Conservation (phyloP, 106 monocot species). For the Dendrobium catenatum region DNA sequence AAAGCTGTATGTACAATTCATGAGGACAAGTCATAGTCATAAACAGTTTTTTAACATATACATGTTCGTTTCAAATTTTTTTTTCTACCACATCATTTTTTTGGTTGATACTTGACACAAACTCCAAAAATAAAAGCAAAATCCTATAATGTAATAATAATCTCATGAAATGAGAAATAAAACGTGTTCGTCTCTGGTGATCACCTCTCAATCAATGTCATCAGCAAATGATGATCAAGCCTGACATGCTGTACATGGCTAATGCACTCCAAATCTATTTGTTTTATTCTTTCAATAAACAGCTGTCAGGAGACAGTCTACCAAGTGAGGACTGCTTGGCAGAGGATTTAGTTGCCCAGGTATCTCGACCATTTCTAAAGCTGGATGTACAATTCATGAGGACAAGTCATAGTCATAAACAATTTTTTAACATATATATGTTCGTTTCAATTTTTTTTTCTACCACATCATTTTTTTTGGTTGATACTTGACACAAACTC, state of each 20-base stretch:
- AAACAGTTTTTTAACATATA: not conserved
- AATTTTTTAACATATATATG: not conserved
- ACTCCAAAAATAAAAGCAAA: too few species aligned
- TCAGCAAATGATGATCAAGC: too few species aligned
- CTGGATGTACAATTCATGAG: not conserved
- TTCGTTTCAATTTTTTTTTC: not conserved
- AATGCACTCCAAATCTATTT: too few species aligned
- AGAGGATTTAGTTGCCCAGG: conserved; percentile 16
- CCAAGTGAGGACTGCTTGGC: conserved; percentile 1
- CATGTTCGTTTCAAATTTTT: not conserved
- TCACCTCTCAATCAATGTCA: too few species aligned
- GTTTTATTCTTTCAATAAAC: too few species aligned
- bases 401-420: not conserved
- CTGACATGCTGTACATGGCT: too few species aligned
- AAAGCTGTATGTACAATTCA: not conserved
- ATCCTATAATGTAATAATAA: too few species aligned
- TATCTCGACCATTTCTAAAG: conserved; percentile 1
- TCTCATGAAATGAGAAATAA: too few species aligned
- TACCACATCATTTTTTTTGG: too few species aligned
- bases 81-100: not conserved
- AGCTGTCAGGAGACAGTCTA: conserved; percentile 11
- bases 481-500: too few species aligned
- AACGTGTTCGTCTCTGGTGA: too few species aligned
- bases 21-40: not conserved
- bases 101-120: not conserved